Evolutionary conservation across 2,329 filamentous ascomycete species (phyloP), one percentile per base, ranked within the genome.

Genomic region (Aspergillus nomiae): DNA sequence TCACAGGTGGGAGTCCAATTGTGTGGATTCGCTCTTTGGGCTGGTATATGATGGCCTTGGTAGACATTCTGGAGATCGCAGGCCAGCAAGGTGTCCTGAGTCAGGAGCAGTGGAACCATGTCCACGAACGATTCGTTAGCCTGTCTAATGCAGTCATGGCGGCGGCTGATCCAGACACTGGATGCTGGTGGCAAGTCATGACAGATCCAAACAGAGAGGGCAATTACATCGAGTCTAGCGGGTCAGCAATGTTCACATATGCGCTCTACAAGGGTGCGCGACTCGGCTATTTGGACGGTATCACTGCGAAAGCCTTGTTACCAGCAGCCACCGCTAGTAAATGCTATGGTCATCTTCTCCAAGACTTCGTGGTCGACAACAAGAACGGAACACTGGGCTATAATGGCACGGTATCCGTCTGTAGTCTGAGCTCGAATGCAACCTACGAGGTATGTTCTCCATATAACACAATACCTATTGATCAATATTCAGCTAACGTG

Each of bases 221-320:
- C 2, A 89, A 89, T 72, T 89, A 86, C 71, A 83, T 89, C 55
- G 85, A 89, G 75, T 85, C 83, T 38, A 86, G 85, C 36, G 86
- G 82, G 9, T 84, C 83, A 2, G 85, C 85, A 4, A 86, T 89
- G 82, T 88, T 87, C 67, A 78, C 81, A 0, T 86, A 84, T 60
- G 81, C 83, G 0, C 73, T 86, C 63, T 71, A 87, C 14, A 83
- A 80, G 65, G 85, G 82, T 0, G 74, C 77, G 10, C 70, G 77
- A 34, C 51, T 80, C 7, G 82, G 81, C 0, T 63, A 63, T 54
- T 53, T 65, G 36, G 9, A 53, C 21, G 26, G 19, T 0, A 50
- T 28, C 1, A 5, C 36, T 30, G 14, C 7, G 50, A 51, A 1
- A 65, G 72, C 38, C 82, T 80, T 67, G 74, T 76, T 14, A 36